Conservation (phyloP, 2,329 filamentous ascomycete species). For the Fusarium circinatum region DNA sequence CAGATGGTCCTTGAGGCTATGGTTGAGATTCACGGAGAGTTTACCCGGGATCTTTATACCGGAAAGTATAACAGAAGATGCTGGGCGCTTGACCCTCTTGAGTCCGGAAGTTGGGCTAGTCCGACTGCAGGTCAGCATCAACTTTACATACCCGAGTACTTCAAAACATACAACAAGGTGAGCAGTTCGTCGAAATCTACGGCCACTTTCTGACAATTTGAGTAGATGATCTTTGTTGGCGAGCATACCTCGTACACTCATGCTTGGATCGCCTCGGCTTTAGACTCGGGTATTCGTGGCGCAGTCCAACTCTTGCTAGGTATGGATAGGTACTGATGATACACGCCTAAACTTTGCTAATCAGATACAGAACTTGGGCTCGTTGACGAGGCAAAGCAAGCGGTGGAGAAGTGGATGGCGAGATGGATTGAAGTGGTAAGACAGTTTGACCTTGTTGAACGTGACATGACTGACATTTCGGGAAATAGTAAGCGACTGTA, state of each 20-base stretch:
- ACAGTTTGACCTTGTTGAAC: rapidly evolving
- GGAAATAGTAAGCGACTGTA: not conserved
- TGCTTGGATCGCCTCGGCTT: constrained; percentile 11
- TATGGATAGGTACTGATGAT: rapidly evolving
- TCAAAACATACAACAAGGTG: constrained; percentile 15
- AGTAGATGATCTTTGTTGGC: constrained; percentile 16
- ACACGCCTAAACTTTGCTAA: not conserved
- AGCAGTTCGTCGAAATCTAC: rapidly evolving
- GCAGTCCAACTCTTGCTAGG: constrained; percentile 1
- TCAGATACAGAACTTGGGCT: not conserved
- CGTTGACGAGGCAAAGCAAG: constrained; percentile 8
- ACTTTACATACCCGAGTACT: constrained; percentile 12
- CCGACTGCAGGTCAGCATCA: constrained; percentile 13
- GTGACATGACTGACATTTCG: not conserved
- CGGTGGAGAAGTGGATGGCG: constrained; percentile 15
- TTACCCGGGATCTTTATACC: not conserved
- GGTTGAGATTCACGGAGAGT: constrained; percentile 10
- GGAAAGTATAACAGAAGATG: constrained; percentile 20
- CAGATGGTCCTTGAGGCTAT: not conserved
- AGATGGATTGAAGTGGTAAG: constrained; percentile 25
- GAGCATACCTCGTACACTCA: constrained; percentile 14
- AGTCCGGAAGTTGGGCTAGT: constrained; percentile 12
- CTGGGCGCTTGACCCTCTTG: constrained; percentile 12
- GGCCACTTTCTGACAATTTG: rapidly evolving
- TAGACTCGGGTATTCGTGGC: constrained; percentile 9